Evolutionary conservation across 2,329 filamentous ascomycete species (phyloP), one percentile per base, ranked within the genome.

Genomic region (Ambrosiella xylebori): DNA sequence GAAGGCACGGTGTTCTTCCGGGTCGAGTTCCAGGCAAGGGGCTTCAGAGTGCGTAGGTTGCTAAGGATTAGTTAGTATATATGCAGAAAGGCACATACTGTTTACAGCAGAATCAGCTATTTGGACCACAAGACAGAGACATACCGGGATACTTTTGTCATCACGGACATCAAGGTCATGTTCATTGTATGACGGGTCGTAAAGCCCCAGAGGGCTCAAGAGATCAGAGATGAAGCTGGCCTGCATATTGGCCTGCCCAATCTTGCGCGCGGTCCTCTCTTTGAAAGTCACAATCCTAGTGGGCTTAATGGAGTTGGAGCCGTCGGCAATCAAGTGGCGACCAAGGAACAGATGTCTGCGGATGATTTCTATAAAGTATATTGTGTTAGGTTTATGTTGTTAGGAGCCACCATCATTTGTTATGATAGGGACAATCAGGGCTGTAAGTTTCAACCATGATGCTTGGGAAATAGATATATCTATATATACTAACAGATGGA

Each of bases 111-210:
- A 41, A 12, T 49, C 8, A 7, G 15, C 27, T 56, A 6, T 35
- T 45, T 15, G 27, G 27, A 27, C 27, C 4, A 27, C 27, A 27
- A 27, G 2, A 27, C 27, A 27, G 27, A 27, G 27, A 27, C 27
- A 27, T 27, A n/a, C 12, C 9, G 36, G 36, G 52, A 38, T 17
- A 40, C 13, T n/a, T 12, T 44, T 55, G 36, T 13, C 2, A 13
- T 35, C 36, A 7, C 13, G 6, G 53, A 36, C n/a, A 55, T 41
- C 17, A 6, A 36, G 7, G 9, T 40, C 45, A 15, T 13, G 3
- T n/a, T 15, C 19, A 27, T 41, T 57, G 15, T 35, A 35, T 13
- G 56, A 40, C 3, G 56, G 56, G 45, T 57, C 56, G 27, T 57
- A 57, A 7, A 57, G 44, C 8, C 17, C 47, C n/a, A 51, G 27